phyloP scores from a whole-genome alignment of 345 rosid genomes.

The Arabidopsis suecica region DNA sequence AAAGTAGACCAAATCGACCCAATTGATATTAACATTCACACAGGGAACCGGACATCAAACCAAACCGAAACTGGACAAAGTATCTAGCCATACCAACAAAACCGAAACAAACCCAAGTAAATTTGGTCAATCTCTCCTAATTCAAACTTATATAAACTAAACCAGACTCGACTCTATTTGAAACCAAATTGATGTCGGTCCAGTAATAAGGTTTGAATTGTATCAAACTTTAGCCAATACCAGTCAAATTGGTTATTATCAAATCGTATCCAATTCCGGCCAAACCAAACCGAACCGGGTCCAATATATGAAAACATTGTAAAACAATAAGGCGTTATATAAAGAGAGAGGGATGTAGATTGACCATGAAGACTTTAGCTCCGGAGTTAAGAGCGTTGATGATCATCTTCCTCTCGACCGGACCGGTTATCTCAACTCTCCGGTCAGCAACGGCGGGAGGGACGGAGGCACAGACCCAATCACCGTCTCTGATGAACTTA shows the following conservation, averaged over 20 bases:
- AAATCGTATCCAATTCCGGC: too few relatives aligned
- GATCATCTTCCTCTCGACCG: slow-evolving; percentile 94
- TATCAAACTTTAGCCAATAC: too few relatives aligned
- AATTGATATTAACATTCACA: background rate
- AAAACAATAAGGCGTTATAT: background rate
- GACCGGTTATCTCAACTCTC: slow-evolving; percentile 89
- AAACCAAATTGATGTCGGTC: too few relatives aligned
- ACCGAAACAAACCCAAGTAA: background rate
- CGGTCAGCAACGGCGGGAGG: slow-evolving; percentile 82
- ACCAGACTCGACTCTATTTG: background rate
- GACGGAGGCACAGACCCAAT: slow-evolving; percentile 72
- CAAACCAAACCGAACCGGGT: background rate
- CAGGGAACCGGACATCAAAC: background rate
- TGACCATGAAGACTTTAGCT: slow-evolving; percentile 94
- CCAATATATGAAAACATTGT: too few relatives aligned
- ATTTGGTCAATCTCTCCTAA: background rate
- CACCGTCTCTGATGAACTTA: slow-evolving; percentile 66
- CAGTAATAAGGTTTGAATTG: too few relatives aligned
- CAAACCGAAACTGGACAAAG: background rate
- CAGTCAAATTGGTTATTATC: too few relatives aligned
- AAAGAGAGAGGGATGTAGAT: background rate
- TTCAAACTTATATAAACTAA: background rate
- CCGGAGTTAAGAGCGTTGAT: slow-evolving; percentile 96
- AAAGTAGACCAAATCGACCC: background rate
- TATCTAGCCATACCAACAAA: background rate